Evolutionary conservation across 352 stramenopile species (phyloP), one percentile per base, ranked within the genome.

Genomic region (Phytophthora nicotianae): DNA sequence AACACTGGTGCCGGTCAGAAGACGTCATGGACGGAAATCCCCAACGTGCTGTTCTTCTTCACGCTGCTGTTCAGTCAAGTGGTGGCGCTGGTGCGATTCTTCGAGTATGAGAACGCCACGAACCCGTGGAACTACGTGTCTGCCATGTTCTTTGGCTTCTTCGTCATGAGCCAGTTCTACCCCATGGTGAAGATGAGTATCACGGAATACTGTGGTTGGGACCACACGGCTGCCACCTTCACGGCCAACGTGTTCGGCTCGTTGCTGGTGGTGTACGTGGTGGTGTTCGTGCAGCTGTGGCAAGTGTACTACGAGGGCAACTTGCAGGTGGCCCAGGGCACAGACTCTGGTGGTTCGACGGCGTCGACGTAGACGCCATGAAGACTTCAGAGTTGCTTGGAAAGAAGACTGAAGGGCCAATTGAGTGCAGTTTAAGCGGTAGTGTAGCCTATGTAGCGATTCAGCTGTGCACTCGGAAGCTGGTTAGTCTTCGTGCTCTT

Each of bases 111-210:
- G 61, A 96, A 93, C 66, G 88, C 88, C 0, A 95, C 86, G 43
- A 91, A 81, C 49, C 86, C 88, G 58, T 95, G 86, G 88, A 93
- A 95, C 67, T 95, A 93, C 80, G 83, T 95, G 11, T 95, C 88
- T 24, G 75, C 88, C 16, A 89, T 90, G 75, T 96, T 96, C 66
- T 95, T 96, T 51, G 88, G 88, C 49, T 89, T 91, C 58, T 96
- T 88, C 71, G 82, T 93, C 53, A 91, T 92, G 84, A 79, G 70
- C 55, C 79, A 96, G 62, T 90, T 90, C 56, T 93, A 92, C 75
- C 88, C 88, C 50, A 96, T 96, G 88, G 88, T 96, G 57, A 93
- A 93, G 78, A 96, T 96, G 88, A 96, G 88, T 75, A 89, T 96
- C 67, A 89, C 82, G 20, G 83, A 92, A 75, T 96, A 96, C 79